Base-by-base conservation (phyloP, 169 alveolate species). In the Theileria annulata region DNA sequence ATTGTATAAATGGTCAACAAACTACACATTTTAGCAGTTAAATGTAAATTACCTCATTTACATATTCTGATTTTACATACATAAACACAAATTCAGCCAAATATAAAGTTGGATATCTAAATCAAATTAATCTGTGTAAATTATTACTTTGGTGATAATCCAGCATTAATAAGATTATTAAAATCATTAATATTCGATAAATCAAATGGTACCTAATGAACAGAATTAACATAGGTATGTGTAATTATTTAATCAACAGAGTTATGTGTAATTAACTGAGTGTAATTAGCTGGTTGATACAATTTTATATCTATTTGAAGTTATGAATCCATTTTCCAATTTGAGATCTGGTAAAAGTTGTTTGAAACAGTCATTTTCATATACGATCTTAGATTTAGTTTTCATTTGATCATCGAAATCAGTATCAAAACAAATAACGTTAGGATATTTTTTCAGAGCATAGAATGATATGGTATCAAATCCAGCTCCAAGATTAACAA, bases 401-500 rank as follows among this genome's bases (percentile, higher is more conserved):
- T 69, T 48, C 48, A 84, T 23, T 64, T 48, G 80, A 31, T 19
- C 64, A 42, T 77, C 81, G 8, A 51, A 21, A 72, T 84, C 90
- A 49, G 72, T 17, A n/a, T 84, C 90, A 62, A 71, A 84, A 31
- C 82, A 77, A 10, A 77, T 35, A 12, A 54, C 78, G 6, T 74
- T 74, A 8, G 19, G 48, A 23, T 71, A 67, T 12, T 76, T 73
- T 60, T 84, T 37, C 42, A 56, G 48, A 1, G 71, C 23, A 77
- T 75, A 77, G 48, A 72, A 63, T 1, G 81, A 47, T 6, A 76
- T 10, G 21, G 87, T 84, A 77, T 84, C 90, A 25, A 84, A 77
- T 5, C 90, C 90, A 25, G 84, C 71, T 2, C 90, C 90, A 31
- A 84, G 48, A 56, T 84, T 84, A 10, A 84, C 90, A 58, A 76